Evolutionary conservation across 2,329 filamentous ascomycete genomes (phyloP).

Genomic region (Cercospora zeina): DNA sequence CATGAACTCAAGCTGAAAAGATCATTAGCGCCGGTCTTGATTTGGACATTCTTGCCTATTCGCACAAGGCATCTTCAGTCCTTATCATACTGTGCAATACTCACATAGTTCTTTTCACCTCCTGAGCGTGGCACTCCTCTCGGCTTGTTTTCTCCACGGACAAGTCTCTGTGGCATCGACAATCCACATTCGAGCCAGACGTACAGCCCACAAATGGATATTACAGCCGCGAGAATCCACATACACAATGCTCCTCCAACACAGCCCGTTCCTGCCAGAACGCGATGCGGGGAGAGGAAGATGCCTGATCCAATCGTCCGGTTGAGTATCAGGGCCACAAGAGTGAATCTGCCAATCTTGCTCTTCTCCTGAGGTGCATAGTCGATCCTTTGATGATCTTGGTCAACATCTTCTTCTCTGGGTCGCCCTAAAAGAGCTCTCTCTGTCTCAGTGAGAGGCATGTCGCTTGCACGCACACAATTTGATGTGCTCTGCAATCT

Average conservation of each 20-base stretch:
- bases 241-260: constrained; percentile 42
- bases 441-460: constrained; percentile 29
- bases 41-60: background rate
- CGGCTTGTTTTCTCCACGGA: constrained; percentile 42
- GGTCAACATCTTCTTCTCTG: constrained; percentile 20
- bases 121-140: constrained; percentile 50
- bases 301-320: constrained; percentile 35
- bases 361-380: constrained; percentile 22
- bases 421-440: constrained; percentile 24
- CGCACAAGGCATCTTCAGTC: background rate
- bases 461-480: constrained; percentile 8
- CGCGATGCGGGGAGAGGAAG: constrained; percentile 30
- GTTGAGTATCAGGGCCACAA: constrained; percentile 32
- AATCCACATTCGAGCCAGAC: constrained; percentile 52
- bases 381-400: constrained; percentile 28
- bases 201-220: constrained; percentile 40
- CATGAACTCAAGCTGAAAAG: constrained; percentile 32
- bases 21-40: background rate
- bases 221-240: constrained; percentile 46
- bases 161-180: constrained; percentile 47
- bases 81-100: constrained; percentile 38
- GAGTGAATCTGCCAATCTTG: constrained; percentile 30
- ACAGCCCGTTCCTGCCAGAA: constrained; percentile 32
- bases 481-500: background rate
- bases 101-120: constrained; percentile 53